Evolutionary conservation across 805 yeast species (phyloP).

Genomic region (Pichia exigua): DNA sequence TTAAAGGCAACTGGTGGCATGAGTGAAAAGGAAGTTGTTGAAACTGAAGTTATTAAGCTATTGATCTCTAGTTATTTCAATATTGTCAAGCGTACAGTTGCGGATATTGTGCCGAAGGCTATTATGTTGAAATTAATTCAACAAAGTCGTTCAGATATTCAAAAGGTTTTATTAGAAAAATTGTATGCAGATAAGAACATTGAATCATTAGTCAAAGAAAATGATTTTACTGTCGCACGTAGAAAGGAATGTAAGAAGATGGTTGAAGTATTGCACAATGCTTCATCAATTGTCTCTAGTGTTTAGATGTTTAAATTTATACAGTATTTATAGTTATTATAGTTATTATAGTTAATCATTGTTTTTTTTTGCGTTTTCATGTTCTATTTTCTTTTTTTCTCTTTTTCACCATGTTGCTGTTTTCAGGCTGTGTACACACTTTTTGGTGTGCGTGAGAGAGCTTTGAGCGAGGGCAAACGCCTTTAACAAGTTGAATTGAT

Average conservation of each 20-base stretch:
- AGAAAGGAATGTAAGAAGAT: constrained; percentile 91
- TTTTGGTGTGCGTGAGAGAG: too few species aligned
- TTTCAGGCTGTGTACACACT: not conserved
- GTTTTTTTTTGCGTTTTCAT: not conserved
- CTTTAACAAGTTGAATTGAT: not conserved
- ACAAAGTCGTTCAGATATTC: constrained; percentile 78
- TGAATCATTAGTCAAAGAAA: constrained; percentile 78
- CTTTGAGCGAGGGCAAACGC: not conserved
- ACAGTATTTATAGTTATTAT: not conserved
- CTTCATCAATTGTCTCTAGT: constrained; percentile 80
- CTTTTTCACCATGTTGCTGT: not conserved
- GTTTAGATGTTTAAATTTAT: constrained; percentile 31
- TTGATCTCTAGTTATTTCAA: constrained; percentile 83
- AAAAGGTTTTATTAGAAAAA: constrained; percentile 80
- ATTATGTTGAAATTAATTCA: constrained; percentile 87
- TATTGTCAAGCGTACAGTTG: constrained; percentile 88
- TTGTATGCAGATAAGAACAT: constrained; percentile 71
- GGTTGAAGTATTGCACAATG: constrained; percentile 87
- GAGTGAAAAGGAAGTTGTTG: constrained; percentile 94
- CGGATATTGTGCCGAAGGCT: constrained; percentile 93
- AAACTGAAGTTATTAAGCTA: constrained; percentile 93
- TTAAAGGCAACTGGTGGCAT: constrained; percentile 86
- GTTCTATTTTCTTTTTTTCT: not conserved
- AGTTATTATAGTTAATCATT: not conserved
- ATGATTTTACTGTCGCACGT: constrained; percentile 87